phyloP scores from a whole-genome alignment of 164 flowering plant genomes.

The Sextonia rubra region DNA sequence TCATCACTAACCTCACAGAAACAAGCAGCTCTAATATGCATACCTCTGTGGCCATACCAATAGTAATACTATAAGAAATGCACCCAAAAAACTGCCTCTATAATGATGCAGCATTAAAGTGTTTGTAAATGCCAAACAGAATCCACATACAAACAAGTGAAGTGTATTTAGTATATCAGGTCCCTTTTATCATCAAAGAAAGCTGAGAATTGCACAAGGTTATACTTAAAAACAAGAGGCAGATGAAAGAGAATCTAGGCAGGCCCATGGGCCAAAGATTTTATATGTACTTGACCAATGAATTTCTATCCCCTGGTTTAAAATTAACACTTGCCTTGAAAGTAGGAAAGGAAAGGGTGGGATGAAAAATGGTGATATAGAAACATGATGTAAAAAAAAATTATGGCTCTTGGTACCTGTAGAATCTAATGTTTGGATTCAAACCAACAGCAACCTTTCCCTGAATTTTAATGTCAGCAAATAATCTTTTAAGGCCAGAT shows the following conservation, averaged over 20 bases:
- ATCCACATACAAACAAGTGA: neutral
- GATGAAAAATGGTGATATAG: neutral
- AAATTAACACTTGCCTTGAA: neutral
- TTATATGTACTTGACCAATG: neutral
- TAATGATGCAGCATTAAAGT: neutral
- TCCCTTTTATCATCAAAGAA: neutral
- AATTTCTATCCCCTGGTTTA: neutral
- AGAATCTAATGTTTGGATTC: constrained; percentile 91
- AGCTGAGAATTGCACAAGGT: neutral
- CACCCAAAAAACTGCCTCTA: no score
- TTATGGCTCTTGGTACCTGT: constrained; percentile 44
- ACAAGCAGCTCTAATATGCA: no score
- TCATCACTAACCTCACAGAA: no score
- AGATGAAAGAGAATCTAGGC: neutral
- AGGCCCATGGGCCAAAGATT: neutral
- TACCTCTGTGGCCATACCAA: no score
- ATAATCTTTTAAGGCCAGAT: constrained; percentile 62
- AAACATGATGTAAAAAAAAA: neutral
- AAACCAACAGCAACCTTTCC: constrained; percentile 87
- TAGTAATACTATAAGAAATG: no score
- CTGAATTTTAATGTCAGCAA: constrained; percentile 61
- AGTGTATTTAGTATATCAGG: neutral
- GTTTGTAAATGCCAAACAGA: neutral
- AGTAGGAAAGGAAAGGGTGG: neutral
- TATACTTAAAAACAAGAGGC: neutral